Evolutionary conservation across 208 protist species (phyloP).

Genomic region (Lotmaria passim): DNA sequence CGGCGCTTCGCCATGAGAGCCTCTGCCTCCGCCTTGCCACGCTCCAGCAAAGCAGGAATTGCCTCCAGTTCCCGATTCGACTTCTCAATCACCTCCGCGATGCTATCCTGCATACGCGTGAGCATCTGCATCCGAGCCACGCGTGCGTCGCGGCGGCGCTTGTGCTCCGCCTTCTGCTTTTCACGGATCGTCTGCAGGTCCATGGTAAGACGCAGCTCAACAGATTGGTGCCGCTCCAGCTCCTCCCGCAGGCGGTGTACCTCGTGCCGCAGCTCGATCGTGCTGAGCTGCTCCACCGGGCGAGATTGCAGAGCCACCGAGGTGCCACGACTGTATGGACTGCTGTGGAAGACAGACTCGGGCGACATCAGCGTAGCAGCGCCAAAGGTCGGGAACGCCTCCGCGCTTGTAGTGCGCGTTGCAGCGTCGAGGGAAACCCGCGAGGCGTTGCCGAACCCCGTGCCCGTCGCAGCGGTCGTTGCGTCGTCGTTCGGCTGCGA

Average conservation of each 20-base stretch:
- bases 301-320: conserved; percentile 16
- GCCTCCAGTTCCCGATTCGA: conserved; percentile 25
- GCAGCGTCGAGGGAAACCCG: conserved; percentile 6
- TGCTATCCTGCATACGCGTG: conserved; percentile 41
- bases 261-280: conserved; percentile 43
- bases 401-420: neutral
- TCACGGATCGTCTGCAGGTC: conserved; percentile 42
- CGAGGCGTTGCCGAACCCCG: neutral
- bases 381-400: neutral
- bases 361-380: neutral
- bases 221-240: conserved; percentile 42
- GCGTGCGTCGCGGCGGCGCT: conserved; percentile 41
- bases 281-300: conserved; percentile 35
- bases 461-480: neutral
- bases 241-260: conserved; percentile 36
- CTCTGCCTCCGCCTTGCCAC: conserved; percentile 19
- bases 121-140: conserved; percentile 44
- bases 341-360: neutral
- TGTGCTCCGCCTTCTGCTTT: conserved; percentile 50
- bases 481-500: conserved; percentile 16
- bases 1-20: conserved; percentile 9
- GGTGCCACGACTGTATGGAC: conserved; percentile 10
- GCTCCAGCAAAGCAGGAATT: conserved; percentile 25
- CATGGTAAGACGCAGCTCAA: conserved; percentile 44
- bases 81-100: conserved; percentile 36